These are phyloP conservation scores for Eucalyptus sp. DNA, from an alignment of 345 rosid genomes.

Conservation along the genomic window DNA sequence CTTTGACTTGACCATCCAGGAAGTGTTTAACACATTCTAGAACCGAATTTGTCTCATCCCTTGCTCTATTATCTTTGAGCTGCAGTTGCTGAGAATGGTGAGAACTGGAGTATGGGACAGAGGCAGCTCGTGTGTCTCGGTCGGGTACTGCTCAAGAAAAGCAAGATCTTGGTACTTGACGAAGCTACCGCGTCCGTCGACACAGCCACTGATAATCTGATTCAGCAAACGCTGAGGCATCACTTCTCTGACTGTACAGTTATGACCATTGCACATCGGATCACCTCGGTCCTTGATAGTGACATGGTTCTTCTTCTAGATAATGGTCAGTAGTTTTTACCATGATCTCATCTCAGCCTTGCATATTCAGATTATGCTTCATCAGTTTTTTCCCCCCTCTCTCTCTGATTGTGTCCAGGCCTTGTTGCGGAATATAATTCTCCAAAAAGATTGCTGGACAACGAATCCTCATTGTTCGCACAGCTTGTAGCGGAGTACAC, in stretches of 20 bases:
- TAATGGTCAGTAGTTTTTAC: constrained; percentile 28
- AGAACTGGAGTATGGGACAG: constrained; percentile 97
- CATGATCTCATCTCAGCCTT: not conserved
- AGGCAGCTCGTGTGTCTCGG: constrained; percentile 82
- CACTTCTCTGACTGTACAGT: constrained; percentile 62
- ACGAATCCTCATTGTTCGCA: not conserved
- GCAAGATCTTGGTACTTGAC: constrained; percentile 72
- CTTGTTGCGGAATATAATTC: not conserved
- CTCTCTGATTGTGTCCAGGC: not conserved
- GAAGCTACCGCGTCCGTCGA: constrained; percentile 95
- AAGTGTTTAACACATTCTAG: not conserved
- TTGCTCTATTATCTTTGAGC: not conserved
- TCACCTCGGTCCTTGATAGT: constrained; percentile 80
- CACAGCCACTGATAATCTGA: constrained; percentile 77
- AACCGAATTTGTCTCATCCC: not conserved
- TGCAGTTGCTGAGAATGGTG: constrained; percentile 76
- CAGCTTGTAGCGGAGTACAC: constrained; percentile 4
- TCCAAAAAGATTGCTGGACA: constrained; percentile 1
- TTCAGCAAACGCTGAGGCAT: constrained; percentile 59
- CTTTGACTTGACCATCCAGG: not conserved
- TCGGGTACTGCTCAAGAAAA: constrained; percentile 71
- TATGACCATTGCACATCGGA: constrained; percentile 81
- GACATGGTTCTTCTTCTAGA: constrained; percentile 74
- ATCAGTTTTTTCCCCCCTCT: not conserved
- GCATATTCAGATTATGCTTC: not conserved